A percentile compares a stretch with the other conserved stretches of the same genome.
These are phyloP conservation scores for Monosporascus sp. DNA, from an alignment of 2,329 filamentous ascomycete species.

Conservation along the genomic window DNA sequence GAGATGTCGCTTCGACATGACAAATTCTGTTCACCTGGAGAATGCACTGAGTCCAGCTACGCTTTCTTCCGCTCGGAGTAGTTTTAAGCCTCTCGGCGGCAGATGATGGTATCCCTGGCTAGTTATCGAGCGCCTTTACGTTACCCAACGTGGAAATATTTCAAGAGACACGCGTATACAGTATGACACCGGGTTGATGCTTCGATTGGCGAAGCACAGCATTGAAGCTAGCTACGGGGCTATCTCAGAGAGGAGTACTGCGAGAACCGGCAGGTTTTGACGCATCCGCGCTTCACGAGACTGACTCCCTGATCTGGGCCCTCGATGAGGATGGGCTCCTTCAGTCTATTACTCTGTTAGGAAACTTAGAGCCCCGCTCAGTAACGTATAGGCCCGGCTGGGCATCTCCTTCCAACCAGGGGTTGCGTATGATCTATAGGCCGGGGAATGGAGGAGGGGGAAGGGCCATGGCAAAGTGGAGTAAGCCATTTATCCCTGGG, in stretches of 20 bases:
- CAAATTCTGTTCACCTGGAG: neutral
- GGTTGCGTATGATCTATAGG: neutral
- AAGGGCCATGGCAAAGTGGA: neutral
- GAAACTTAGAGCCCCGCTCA: neutral
- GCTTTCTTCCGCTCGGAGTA: neutral
- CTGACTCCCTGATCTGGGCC: neutral
- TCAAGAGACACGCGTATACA: no score
- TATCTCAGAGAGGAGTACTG: no score
- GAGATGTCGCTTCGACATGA: conserved; percentile 49
- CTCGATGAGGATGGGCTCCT: neutral
- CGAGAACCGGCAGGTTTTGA: neutral
- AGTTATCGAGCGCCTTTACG: no score
- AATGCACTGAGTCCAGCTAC: no score
- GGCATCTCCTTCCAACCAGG: neutral
- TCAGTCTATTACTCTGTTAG: neutral
- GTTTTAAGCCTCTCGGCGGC: no score
- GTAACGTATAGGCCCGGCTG: neutral
- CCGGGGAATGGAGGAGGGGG: neutral
- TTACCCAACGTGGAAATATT: no score
- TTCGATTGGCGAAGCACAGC: no score
- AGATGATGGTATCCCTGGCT: no score
- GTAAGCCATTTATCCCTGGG: neutral
- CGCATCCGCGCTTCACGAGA: neutral
- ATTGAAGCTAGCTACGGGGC: no score
- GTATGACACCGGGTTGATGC: no score